Percentiles rank a stretch among this genome's conserved stretches.
These are phyloP conservation scores for Trebouxiophyceae sp. DNA, from an alignment of 163 green algal genomes.

Conservation along the genomic window DNA sequence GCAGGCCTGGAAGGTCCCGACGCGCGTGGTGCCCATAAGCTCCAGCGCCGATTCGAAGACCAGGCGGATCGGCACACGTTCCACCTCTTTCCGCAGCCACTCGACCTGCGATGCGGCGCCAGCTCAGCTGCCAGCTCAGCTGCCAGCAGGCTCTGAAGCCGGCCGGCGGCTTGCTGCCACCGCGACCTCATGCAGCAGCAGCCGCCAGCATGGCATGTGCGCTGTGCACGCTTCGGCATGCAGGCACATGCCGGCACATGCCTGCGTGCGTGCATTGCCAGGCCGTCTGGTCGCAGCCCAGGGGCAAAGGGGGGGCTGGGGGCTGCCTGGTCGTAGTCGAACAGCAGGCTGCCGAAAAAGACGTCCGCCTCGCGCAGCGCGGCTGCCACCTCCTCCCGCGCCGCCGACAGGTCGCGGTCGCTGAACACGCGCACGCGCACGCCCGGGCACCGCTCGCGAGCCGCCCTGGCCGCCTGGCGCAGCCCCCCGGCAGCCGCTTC, in stretches of 20 bases:
- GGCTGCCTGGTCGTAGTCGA: conserved; percentile 92
- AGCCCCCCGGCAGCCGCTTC: too few species aligned
- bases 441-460: conserved; percentile 30
- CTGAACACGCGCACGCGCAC: conserved; percentile 74
- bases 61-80: conserved; percentile 70
- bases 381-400: conserved; percentile 42
- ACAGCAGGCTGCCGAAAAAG: conserved; percentile 90
- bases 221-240: too few species aligned
- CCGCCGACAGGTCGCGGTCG: conserved; percentile 66
- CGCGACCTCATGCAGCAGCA: too few species aligned
- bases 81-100: conserved; percentile 71
- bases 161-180: too few species aligned
- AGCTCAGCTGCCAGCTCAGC: neutral
- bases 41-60: conserved; percentile 96
- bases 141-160: neutral
- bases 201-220: too few species aligned
- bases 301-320: neutral
- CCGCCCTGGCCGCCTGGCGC: conserved; percentile 32
- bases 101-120: conserved; percentile 58
- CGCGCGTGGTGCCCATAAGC: conserved; percentile 82
- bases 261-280: neutral
- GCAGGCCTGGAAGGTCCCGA: conserved; percentile 72
- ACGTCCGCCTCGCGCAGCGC: conserved; percentile 77
- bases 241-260: too few species aligned
- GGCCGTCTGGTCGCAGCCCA: neutral